Evolutionary conservation across 2,329 filamentous ascomycete genomes (phyloP), one percentile per base, ranked within the genome.

Genomic region (Penicillium sumatraense): DNA sequence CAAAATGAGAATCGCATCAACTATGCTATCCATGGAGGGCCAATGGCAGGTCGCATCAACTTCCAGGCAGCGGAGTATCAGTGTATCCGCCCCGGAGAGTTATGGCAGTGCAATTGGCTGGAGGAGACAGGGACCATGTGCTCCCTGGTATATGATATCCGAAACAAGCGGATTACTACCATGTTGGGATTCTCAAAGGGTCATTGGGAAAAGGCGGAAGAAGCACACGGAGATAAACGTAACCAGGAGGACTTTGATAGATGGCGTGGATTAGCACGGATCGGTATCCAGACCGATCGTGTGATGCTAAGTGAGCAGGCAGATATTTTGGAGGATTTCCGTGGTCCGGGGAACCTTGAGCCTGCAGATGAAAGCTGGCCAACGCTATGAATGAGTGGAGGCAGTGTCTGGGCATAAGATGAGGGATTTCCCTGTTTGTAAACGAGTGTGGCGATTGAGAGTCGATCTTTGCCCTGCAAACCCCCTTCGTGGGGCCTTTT

Each of bases 101-200:
- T 85, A 0, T 86, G 83, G 83, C 83, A 86, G 61, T 79, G 81
- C 58, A 85, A 83, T 56, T 86, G 83, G 83, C 76, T 86, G 1
- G 82, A 86, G 54, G 83, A 86, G 68, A 86, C 83, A 0, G 83
- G 83, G 0, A 85, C 82, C 0, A 76, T 86, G 1, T 80, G 79
- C 51, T 84, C 80, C 1, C 66, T 83, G 0, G 81, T 85, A 1
- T 86, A 82, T 59, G 83, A 86, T 55, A 84, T 86, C 35, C 63
- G 71, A 0, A 68, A 75, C 6, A 69, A 74, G 50, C 79, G 70
- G 20, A 78, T 86, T 40, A 82, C 78, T 0, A 83, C 82, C 0
- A 61, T 85, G 60, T 63, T 86, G 5, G 80, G 73, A 0, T 86
- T 86, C 58, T 83, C 79, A 0, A 78, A 81, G 62, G 82, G 80